Base-by-base conservation (phyloP, 139 green algal genomes). In the Edaphochlamys debaryana region DNA sequence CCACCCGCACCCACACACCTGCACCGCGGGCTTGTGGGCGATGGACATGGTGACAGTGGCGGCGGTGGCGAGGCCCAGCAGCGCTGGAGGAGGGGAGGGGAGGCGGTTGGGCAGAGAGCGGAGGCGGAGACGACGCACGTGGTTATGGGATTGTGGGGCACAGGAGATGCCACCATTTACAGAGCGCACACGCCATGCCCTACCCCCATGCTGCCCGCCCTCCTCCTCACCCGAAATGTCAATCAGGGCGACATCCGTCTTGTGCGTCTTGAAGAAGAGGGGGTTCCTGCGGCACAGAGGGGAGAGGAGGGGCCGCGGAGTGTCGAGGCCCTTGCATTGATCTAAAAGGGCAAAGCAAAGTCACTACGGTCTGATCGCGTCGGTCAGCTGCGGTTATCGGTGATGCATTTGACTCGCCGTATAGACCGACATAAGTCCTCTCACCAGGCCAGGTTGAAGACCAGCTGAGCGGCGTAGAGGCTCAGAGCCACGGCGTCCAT, bases 241-340 rank as follows among this genome's bases (percentile, higher is more conserved):
- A 38, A 83, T 71, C 23, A 92, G 86, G 0, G 90, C 84, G n/a
- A 85, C 36, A 29, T 90, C 87, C 41, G 90, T 81, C 36, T 88
- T 79, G 52, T 94, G 87, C 13, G 72, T 67, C 73, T 90, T 85
- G 80, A 94, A 94, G 87, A 94, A 94, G 0, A 93, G 84, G 19
- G 90, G 90, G 42, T 87, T 89, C 90, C 90, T 80, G 56, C 0
- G 64, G 40, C 2, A 22, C n/a, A 32, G 6, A 45, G 62, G 62
- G 11, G 15, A 56, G 38, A 40, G 20, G 52, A 54, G 7, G 66
- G 23, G 2, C 13, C 13, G 8, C 32, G n/a, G 66, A 20, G 6
- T 41, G 66, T 15, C n/a, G n/a, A n/a, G n/a, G n/a, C n/a, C n/a
- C n/a, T n/a, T n/a, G n/a, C n/a, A n/a, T n/a, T n/a, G n/a, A n/a